Evolutionary conservation across 441 rosid species (phyloP), one percentile per base, ranked within the genome.

Genomic region (Adansonia gregorii): DNA sequence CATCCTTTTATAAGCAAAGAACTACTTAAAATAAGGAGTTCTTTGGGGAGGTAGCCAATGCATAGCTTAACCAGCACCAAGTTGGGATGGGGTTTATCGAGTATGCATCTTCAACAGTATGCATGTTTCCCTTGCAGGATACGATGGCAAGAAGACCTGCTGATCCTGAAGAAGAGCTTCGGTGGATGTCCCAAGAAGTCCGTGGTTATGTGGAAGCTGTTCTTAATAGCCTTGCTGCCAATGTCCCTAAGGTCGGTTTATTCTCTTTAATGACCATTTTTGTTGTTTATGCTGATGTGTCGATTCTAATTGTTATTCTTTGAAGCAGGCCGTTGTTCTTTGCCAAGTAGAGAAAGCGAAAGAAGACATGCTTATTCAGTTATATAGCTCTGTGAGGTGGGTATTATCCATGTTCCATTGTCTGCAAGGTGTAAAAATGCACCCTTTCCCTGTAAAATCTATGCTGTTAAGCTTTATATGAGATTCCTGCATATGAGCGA

Each of bases 101-200:
- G 46, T 22, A 15, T 52, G 7, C 14, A 17, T 72, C 24, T 35
- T n/a, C 31, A 39, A 19, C 51, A 54, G 11, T 63, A 49, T 61
- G 20, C 54, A 19, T 69, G 6, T 70, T 75, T 19, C 20, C 35
- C n/a, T 80, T 77, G 59, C 77, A 97, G 99, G 98, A 94, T 85
- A 92, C 93, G 78, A 93, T 94, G 97, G 88, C 87, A 74, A 89
- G 97, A 86, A 90, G 89, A 82, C 98, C 99, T 9, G 91, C 89
- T 60, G 98, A 97, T 80, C 99, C 99, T 41, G 99, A 94, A 86
- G 98, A 97, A 83, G 99, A 97, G 86, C 95, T 97, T 48, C 87
- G 97, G 67, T 97, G 99, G 99, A 97, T 97, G 98, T 91, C 99
- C 64, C 99, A 97, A 83, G 99, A 97, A 93, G 98, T 97, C 10